phyloP scores from a whole-genome alignment of 148 eudicot genomes.

The Cornus suecica region DNA sequence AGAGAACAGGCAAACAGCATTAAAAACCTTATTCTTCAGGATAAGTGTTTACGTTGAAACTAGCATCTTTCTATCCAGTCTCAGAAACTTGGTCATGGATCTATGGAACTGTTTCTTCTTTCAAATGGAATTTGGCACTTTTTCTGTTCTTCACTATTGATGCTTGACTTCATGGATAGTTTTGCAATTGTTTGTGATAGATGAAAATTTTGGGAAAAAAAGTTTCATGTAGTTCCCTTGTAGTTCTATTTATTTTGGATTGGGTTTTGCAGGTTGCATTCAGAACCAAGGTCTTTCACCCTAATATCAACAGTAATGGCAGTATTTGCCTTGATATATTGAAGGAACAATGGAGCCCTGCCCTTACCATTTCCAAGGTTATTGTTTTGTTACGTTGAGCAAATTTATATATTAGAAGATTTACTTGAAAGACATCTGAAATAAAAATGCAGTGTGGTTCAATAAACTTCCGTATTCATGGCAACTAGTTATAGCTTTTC shows the following conservation, averaged over 20 bases:
- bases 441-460: too few species aligned
- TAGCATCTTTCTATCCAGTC: too few species aligned
- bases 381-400: background rate
- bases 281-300: slow-evolving; percentile 53
- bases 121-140: background rate
- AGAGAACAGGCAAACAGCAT: too few species aligned
- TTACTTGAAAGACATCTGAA: too few species aligned
- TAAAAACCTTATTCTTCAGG: background rate
- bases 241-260: slow-evolving; percentile 4
- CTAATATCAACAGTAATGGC: slow-evolving; percentile 54
- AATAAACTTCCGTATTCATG: background rate
- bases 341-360: slow-evolving; percentile 60
- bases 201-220: background rate
- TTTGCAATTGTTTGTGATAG: background rate
- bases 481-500: too few species aligned
- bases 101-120: background rate
- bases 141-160: background rate
- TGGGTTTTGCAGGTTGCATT: slow-evolving; percentile 39
- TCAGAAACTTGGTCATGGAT: too few species aligned
- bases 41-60: background rate
- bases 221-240: background rate
- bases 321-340: slow-evolving; percentile 58
- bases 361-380: slow-evolving; percentile 56
- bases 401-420: too few species aligned
- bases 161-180: background rate